Percentiles rank a stretch among this genome's conserved stretches.
Conservation (phyloP, 2,329 filamentous ascomycete species). For the Sporothrix protearum region DNA sequence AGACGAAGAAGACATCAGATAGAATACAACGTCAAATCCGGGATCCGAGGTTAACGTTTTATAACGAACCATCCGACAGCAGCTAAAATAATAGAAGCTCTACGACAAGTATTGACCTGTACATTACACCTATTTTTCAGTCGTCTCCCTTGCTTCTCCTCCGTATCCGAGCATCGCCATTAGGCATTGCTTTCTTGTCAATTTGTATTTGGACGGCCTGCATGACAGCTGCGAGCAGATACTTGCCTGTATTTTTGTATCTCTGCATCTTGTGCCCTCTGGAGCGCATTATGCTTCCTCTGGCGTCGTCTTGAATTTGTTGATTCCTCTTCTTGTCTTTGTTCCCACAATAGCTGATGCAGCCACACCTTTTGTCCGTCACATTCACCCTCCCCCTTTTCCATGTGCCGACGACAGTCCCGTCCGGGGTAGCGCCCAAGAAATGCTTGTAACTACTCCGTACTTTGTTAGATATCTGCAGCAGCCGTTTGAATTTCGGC, state of each 20-base stretch:
- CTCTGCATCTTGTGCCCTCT: neutral
- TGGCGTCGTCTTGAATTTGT: neutral
- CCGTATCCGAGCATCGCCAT: too few species aligned
- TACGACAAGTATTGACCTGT: neutral
- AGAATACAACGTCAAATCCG: neutral
- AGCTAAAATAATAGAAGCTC: too few species aligned
- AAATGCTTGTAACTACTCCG: neutral
- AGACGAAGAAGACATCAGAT: conserved; percentile 2
- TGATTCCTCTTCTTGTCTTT: neutral
- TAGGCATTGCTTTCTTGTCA: neutral
- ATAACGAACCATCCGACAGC: neutral
- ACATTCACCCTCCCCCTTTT: neutral
- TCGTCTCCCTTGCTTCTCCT: neutral
- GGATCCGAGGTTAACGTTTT: neutral
- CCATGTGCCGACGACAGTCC: conserved; percentile 6
- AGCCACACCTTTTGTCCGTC: neutral
- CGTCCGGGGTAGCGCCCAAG: neutral
- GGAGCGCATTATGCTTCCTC: conserved; percentile 7
- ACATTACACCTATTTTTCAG: neutral
- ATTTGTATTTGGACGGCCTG: neutral
- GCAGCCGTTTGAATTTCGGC: neutral
- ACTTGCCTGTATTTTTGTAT: neutral
- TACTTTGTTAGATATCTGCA: neutral
- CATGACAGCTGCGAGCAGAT: neutral
- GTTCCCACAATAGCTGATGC: neutral